phyloP scores from a whole-genome alignment of 1,284 basidiomycete genomes.

The Rhodofomes roseus region DNA sequence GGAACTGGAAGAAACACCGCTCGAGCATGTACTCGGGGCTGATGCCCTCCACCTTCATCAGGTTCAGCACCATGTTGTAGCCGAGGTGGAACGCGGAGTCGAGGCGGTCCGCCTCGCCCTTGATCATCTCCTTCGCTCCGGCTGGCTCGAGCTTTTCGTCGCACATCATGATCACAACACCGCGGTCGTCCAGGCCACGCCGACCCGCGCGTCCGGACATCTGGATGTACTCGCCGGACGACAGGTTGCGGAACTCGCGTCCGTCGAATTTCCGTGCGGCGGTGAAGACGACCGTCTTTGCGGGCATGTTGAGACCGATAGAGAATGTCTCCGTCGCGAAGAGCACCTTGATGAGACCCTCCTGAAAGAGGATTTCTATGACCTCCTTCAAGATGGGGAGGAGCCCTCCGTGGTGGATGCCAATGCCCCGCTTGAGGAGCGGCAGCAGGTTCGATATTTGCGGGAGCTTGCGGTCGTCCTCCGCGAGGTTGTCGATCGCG shows the following conservation, averaged over 20 bases:
- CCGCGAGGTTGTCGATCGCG: slow-evolving; percentile 86
- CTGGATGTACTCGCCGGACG: slow-evolving; percentile 93
- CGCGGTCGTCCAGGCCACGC: slow-evolving; percentile 96
- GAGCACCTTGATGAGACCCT: slow-evolving; percentile 97
- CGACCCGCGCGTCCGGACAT: slow-evolving; percentile 99
- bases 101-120: slow-evolving; percentile 95
- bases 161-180: slow-evolving; percentile 99
- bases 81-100: slow-evolving; percentile 99
- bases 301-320: slow-evolving; percentile 99
- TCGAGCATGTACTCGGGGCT: slow-evolving; percentile 99
- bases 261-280: slow-evolving; percentile 96
- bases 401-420: slow-evolving; percentile 97
- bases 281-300: slow-evolving; percentile 99
- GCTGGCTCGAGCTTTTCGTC: slow-evolving; percentile 96
- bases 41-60: slow-evolving; percentile 98
- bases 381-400: slow-evolving; percentile 98
- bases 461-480: slow-evolving; percentile 87
- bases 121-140: slow-evolving; percentile 96
- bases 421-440: slow-evolving; percentile 92
- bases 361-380: slow-evolving; percentile 99
- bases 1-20: slow-evolving; percentile 98
- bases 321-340: slow-evolving; percentile 99
- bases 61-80: slow-evolving; percentile 98
- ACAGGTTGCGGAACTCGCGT: slow-evolving; percentile 88
- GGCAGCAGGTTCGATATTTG: slow-evolving; percentile 95